phyloP scores from a whole-genome alignment of 2,329 filamentous ascomycete genomes.

The Fusarium circinatum region DNA sequence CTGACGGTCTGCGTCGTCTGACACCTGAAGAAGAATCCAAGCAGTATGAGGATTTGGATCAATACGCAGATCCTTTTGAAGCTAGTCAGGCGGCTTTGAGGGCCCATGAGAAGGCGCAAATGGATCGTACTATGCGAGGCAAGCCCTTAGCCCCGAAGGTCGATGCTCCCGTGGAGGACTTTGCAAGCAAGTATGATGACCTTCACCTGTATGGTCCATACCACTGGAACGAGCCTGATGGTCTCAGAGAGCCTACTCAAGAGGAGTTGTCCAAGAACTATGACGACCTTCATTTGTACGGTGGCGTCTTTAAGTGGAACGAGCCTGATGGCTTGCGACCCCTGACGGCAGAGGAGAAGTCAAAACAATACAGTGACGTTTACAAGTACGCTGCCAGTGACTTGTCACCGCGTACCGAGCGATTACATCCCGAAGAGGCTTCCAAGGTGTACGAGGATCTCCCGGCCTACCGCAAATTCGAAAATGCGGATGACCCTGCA shows the following conservation, averaged over 20 bases:
- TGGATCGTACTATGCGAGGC: conserved; percentile 48
- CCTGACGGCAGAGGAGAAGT: conserved; percentile 50
- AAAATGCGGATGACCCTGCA: conserved; percentile 40
- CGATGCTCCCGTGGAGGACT: conserved; percentile 42
- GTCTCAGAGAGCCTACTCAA: conserved; percentile 47
- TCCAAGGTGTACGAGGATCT: conserved; percentile 48
- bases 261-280: conserved; percentile 53
- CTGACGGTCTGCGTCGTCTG: conserved; percentile 44
- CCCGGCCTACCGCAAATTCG: conserved; percentile 38
- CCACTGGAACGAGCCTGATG: conserved; percentile 54
- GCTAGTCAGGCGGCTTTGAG: conserved; percentile 46
- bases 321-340: conserved; percentile 49
- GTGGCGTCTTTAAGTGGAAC: conserved; percentile 48
- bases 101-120: conserved; percentile 44
- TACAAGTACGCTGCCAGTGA: conserved; percentile 47
- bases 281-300: conserved; percentile 52
- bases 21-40: conserved; percentile 47
- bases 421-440: conserved; percentile 44
- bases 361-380: conserved; percentile 54
- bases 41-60: conserved; percentile 49
- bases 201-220: conserved; percentile 53
- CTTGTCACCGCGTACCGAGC: conserved; percentile 18
- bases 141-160: conserved; percentile 52
- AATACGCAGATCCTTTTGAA: conserved; percentile 50
- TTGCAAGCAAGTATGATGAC: conserved; percentile 53